Percentiles rank a stretch among this genome's conserved stretches.
Evolutionary conservation across 768 basidiomycete genomes (phyloP).

Genomic region (Collybiopsis luxurians): DNA sequence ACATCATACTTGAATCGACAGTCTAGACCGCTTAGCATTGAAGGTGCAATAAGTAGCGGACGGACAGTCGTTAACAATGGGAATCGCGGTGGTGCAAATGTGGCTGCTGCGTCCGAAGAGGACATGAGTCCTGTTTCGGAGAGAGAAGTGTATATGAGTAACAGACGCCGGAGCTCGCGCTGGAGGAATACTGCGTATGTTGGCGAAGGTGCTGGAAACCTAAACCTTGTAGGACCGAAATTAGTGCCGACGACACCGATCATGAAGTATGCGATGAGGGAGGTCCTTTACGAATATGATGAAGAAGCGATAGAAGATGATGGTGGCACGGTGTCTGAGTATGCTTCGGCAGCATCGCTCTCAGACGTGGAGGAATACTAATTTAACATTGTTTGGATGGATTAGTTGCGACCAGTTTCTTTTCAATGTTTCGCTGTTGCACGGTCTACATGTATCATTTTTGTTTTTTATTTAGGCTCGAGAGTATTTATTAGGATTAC

Average conservation of each 20-base stretch:
- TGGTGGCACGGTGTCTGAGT: conserved; percentile 64
- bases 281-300: conserved; percentile 81
- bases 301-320: conserved; percentile 36
- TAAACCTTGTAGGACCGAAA: conserved; percentile 66
- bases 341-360: conserved; percentile 53
- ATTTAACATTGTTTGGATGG: conserved; percentile 8
- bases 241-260: conserved; percentile 77
- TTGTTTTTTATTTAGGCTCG: too few relatives aligned
- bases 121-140: conserved; percentile 47
- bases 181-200: conserved; percentile 32
- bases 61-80: conserved; percentile 37
- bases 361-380: conserved; percentile 77
- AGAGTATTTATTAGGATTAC: too few relatives aligned
- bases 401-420: too few relatives aligned
- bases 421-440: too few relatives aligned
- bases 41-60: conserved; percentile 33
- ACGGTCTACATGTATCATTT: too few relatives aligned
- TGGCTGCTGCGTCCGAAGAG: conserved; percentile 27
- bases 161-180: background rate
- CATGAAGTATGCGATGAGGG: conserved; percentile 80
- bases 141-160: conserved; percentile 13
- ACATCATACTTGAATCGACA: conserved; percentile 19
- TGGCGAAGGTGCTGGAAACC: conserved; percentile 47
- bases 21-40: conserved; percentile 12
- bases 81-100: conserved; percentile 29